Conservation (phyloP, 2,329 filamentous ascomycete species). For the Fusarium anguioides region DNA sequence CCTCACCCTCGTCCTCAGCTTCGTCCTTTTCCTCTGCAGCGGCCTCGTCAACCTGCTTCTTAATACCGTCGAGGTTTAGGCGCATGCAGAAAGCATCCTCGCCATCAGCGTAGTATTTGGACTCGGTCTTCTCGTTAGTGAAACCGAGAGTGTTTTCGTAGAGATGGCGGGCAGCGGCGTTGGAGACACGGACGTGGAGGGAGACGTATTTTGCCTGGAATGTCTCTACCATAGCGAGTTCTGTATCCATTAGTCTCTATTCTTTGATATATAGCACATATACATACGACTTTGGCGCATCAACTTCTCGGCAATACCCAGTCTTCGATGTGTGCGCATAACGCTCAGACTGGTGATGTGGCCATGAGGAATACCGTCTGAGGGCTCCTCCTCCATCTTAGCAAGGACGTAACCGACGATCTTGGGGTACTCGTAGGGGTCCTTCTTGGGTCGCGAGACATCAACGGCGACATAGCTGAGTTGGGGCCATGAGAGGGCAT, state of each 20-base stretch:
- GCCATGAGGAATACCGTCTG: constrained; percentile 90
- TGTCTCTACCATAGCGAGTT: constrained; percentile 96
- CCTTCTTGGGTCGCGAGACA: constrained; percentile 80
- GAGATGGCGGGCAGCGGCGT: constrained; percentile 88
- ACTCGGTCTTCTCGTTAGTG: constrained; percentile 84
- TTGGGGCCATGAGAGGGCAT: constrained; percentile 97
- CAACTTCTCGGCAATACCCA: constrained; percentile 95
- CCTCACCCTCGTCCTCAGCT: constrained; percentile 72
- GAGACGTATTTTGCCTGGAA: constrained; percentile 93
- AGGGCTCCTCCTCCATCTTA: constrained; percentile 99
- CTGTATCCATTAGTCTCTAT: constrained; percentile 54
- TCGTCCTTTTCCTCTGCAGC: constrained; percentile 56
- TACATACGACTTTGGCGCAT: constrained; percentile 94
- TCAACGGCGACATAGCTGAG: constrained; percentile 97
- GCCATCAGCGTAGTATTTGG: constrained; percentile 96
- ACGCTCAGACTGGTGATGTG: constrained; percentile 96
- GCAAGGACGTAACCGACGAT: constrained; percentile 99
- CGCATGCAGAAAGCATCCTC: constrained; percentile 97
- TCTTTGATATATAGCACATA: accelerated
- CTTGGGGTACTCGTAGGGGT: constrained; percentile 90
- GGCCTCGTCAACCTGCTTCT: constrained; percentile 57
- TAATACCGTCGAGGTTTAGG: constrained; percentile 78
- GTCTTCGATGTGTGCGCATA: constrained; percentile 91
- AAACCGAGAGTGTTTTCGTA: constrained; percentile 95
- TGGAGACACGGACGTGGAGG: constrained; percentile 94